Evolutionary conservation across 2,329 filamentous ascomycete genomes (phyloP), one percentile per base, ranked within the genome.

Genomic region (Penicillium sp.): DNA sequence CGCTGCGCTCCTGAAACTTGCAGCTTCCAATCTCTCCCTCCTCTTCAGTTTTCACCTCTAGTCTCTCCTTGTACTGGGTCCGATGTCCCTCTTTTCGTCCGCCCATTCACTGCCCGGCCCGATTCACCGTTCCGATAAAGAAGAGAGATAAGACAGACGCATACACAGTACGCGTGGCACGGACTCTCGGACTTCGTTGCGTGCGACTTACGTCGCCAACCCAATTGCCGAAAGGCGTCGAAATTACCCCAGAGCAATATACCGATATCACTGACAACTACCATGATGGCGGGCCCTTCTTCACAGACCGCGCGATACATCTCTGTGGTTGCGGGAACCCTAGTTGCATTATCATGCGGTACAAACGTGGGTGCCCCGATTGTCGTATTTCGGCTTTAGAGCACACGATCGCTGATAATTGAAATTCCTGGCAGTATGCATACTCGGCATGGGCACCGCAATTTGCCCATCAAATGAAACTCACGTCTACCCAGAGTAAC

Each of bases 401-500:
- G 16, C 14, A 28, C 19, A 23, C 21, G 40, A 48, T 37, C 44
- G 36, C 58, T 66, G 28, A 67, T 56, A 43, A 37, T 44, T 24
- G 7, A 43, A 7, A 24, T 13, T 9, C 19, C 73, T 56, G 48
- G 46, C 69, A 97, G 91, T 97, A 99, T 84, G 93, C 92, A 70
- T 99, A 97, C 76, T 97, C 92, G 51, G 93, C 93, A 75, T 99
- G 94, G 92, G 92, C 91, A 13, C 94, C 94, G 18, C 92, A 97
- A 75, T 97, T 97, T 70, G 92, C 92, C 46, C 87, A 95, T 67
- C 87, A 85, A 64, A 81, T 99, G 65, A 87, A 89, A 70, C 84
- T 97, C 57, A 92, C 92, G 13, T 89, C 94, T n/a, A 97, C 93
- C 2, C 83, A 97, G 73, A 92, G 86, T 75, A 97, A 99, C 75